A percentile compares a stretch with the other conserved stretches of the same genome.
Evolutionary conservation across 208 protist species (phyloP).

Genomic region (Crithidia bombi): DNA sequence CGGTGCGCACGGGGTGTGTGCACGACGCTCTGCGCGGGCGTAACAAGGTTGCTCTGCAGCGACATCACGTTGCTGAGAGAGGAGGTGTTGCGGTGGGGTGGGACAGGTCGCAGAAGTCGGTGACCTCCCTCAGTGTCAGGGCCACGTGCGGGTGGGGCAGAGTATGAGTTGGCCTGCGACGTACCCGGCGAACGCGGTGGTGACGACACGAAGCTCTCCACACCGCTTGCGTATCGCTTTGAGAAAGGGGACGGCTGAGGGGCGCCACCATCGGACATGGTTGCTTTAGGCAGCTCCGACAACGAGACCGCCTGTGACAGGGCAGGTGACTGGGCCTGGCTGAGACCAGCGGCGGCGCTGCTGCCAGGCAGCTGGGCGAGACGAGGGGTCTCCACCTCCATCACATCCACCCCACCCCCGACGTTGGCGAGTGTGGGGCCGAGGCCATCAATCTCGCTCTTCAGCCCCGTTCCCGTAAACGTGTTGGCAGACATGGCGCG

Average conservation of each 20-base stretch:
- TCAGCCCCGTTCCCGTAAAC: conserved; percentile 13
- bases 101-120: not conserved
- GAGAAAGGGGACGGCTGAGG: not conserved
- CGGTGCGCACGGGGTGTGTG: conserved; percentile 15
- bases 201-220: conserved; percentile 7
- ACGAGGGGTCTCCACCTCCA: conserved; percentile 21
- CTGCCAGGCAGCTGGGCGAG: conserved; percentile 13
- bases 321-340: conserved; percentile 4
- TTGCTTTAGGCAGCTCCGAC: not conserved
- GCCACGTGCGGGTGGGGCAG: not conserved
- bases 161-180: conserved; percentile 5
- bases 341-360: conserved; percentile 2
- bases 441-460: not conserved
- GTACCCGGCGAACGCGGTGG: not conserved
- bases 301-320: conserved; percentile 5
- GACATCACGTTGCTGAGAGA: conserved; percentile 20
- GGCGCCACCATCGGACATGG: not conserved
- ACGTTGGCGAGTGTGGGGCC: not conserved
- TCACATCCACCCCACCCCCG: not conserved
- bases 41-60: conserved; percentile 20
- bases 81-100: conserved; percentile 14
- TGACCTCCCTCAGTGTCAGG: not conserved
- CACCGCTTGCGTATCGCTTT: not conserved
- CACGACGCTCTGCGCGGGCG: conserved; percentile 5
- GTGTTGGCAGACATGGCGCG: conserved; percentile 10